A percentile compares a stretch with the other conserved stretches of the same genome.
Evolutionary conservation across 1,284 basidiomycete species (phyloP).

Genomic region (Heliocybe sulcata): DNA sequence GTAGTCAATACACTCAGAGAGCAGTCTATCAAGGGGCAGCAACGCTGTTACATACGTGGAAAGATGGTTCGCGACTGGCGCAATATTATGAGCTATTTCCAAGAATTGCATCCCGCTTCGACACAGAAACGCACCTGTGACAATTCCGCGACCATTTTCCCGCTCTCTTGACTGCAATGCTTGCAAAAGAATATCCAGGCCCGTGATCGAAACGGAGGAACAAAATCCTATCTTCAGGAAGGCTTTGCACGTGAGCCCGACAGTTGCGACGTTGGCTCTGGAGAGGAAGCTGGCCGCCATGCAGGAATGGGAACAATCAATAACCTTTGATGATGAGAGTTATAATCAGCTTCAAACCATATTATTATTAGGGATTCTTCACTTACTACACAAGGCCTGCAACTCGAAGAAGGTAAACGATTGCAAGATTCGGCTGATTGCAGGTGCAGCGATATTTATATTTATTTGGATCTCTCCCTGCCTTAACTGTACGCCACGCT

Average conservation of each 20-base stretch:
- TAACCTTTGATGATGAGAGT: too few relatives aligned
- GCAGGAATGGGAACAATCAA: neutral
- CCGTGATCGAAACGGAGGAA: constrained; percentile 56
- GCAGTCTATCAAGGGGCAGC: neutral
- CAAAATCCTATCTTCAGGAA: constrained; percentile 64
- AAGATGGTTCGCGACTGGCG: constrained; percentile 86
- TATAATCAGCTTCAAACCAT: too few relatives aligned
- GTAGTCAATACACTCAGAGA: constrained; percentile 2
- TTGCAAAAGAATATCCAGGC: constrained; percentile 55
- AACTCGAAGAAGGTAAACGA: too few relatives aligned
- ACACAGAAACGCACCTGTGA: constrained; percentile 62
- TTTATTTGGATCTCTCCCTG: too few relatives aligned
- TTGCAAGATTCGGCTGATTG: too few relatives aligned
- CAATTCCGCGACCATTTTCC: constrained; percentile 52
- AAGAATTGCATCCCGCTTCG: constrained; percentile 7
- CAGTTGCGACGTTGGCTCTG: constrained; percentile 44
- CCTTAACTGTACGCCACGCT: too few relatives aligned
- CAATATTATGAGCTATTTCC: constrained; percentile 1
- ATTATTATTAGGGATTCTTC: too few relatives aligned
- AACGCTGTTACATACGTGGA: constrained; percentile 58
- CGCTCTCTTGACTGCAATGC: constrained; percentile 50
- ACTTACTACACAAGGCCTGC: too few relatives aligned
- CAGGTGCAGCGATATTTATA: too few relatives aligned
- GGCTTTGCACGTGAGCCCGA: constrained; percentile 72
- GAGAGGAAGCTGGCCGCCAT: constrained; percentile 25